These are phyloP conservation scores for Calonectria montana DNA, from an alignment of 2,329 filamentous ascomycete species.

Conservation along the genomic window DNA sequence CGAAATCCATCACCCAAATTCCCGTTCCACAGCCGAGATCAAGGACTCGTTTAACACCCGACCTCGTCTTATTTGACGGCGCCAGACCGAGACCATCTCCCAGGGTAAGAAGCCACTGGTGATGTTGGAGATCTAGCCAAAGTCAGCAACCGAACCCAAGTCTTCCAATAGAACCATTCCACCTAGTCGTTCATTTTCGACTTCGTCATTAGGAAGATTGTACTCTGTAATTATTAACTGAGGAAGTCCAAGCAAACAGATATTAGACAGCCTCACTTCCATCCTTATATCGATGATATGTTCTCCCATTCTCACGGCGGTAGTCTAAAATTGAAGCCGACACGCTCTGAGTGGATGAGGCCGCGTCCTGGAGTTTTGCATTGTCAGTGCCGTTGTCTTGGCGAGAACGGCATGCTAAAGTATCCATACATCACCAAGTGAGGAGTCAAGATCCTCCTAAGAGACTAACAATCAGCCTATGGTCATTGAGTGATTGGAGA, in stretches of 20 bases:
- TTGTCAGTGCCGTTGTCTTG: not conserved
- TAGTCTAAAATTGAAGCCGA: constrained; percentile 11
- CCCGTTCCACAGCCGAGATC: constrained; percentile 9
- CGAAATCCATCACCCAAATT: constrained; percentile 9
- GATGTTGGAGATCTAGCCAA: constrained; percentile 1
- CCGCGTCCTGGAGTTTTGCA: not conserved
- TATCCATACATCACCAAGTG: not conserved
- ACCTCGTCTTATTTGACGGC: not conserved
- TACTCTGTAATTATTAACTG: not conserved
- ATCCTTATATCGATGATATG: constrained; percentile 17
- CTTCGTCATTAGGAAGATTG: not conserved
- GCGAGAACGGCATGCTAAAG: too few species aligned
- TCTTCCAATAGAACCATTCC: not conserved
- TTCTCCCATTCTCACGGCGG: constrained; percentile 10
- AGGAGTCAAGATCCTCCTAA: not conserved
- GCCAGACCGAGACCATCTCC: not conserved
- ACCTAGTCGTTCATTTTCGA: constrained; percentile 13
- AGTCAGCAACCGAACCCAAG: not conserved
- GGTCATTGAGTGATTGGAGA: not conserved
- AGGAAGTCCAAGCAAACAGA: too few species aligned
- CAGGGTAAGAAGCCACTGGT: constrained; percentile 5
- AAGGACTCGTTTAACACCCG: not conserved
- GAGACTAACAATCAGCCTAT: not conserved
- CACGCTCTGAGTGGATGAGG: constrained; percentile 6
- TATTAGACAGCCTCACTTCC: not conserved